A percentile compares a stretch with the other conserved stretches of the same genome.
Evolutionary conservation across 2,329 filamentous ascomycete genomes (phyloP).

Genomic region (Reticulascus tulasneorum): DNA sequence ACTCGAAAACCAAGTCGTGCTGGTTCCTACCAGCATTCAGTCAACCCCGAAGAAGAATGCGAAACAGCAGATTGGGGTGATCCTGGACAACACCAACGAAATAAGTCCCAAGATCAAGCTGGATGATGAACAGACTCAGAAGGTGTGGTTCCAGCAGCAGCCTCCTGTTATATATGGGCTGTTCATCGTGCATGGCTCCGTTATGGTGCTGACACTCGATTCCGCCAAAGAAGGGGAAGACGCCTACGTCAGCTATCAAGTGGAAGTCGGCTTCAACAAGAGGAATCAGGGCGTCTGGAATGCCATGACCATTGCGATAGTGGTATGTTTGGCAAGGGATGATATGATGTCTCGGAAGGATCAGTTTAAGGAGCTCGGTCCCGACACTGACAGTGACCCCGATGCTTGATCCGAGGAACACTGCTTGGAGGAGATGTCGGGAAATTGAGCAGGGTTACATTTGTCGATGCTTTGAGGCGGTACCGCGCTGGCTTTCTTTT

Average conservation of each 20-base stretch:
- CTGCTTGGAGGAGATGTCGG: no score
- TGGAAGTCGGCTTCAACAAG: constrained; percentile 36
- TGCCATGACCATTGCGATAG: constrained; percentile 36
- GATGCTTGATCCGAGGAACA: constrained; percentile 26
- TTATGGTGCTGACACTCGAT: constrained; percentile 36
- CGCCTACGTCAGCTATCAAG: constrained; percentile 37
- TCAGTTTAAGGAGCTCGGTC: constrained; percentile 29
- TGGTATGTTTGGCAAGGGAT: constrained; percentile 35
- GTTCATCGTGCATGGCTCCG: constrained; percentile 34
- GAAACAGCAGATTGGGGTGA: no score
- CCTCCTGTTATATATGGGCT: constrained; percentile 41
- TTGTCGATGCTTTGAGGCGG: no score
- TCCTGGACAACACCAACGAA: no score
- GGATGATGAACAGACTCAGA: no score
- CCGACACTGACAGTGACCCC: constrained; percentile 30
- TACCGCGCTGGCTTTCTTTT: no score
- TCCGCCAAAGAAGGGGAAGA: constrained; percentile 27
- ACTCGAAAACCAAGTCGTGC: constrained; percentile 11
- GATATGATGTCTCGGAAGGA: constrained; percentile 28
- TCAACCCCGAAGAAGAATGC: no score
- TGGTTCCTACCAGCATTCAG: constrained; percentile 11
- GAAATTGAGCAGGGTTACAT: not conserved
- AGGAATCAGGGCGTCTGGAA: constrained; percentile 40
- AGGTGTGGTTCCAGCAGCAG: no score
- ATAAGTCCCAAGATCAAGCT: no score